Percentiles rank a stretch among this genome's conserved stretches.
Conservation (phyloP, 495 filamentous ascomycete genomes). For the Penicillium pancosmium region DNA sequence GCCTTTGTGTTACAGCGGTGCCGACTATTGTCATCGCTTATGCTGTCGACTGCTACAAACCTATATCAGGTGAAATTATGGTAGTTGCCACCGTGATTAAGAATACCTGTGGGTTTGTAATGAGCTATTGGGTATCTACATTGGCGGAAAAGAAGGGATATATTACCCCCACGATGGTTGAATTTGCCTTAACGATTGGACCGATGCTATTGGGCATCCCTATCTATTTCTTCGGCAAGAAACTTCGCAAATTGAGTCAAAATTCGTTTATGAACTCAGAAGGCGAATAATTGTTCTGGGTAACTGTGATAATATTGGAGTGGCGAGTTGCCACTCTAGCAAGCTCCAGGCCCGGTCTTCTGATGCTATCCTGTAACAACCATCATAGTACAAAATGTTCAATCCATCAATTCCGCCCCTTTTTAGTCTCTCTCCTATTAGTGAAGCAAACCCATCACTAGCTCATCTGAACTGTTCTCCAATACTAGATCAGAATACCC, state of each 20-base stretch:
- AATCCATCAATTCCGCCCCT: too few relatives aligned
- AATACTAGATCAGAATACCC: too few relatives aligned
- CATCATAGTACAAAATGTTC: too few relatives aligned
- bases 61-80: slow-evolving; percentile 55
- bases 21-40: slow-evolving; percentile 51
- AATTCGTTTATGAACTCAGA: background rate
- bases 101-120: slow-evolving; percentile 52
- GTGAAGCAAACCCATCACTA: too few relatives aligned
- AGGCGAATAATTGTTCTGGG: too few relatives aligned
- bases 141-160: slow-evolving; percentile 15
- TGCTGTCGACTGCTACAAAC: slow-evolving; percentile 62
- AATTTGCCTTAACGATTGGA: slow-evolving; percentile 25
- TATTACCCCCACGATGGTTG: slow-evolving; percentile 26
- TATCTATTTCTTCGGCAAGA: slow-evolving; percentile 28
- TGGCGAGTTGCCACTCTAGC: too few relatives aligned
- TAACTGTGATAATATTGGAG: too few relatives aligned
- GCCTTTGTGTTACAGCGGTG: slow-evolving; percentile 51
- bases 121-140: slow-evolving; percentile 40
- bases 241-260: slow-evolving; percentile 18
- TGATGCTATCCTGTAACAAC: too few relatives aligned
- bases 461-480: background rate
- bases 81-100: slow-evolving; percentile 57
- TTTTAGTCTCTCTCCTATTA: too few relatives aligned
- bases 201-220: slow-evolving; percentile 25
- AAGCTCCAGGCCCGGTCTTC: too few relatives aligned